Base-by-base conservation (phyloP, 805 yeast species). In the Zygoascus ofunaensis region DNA sequence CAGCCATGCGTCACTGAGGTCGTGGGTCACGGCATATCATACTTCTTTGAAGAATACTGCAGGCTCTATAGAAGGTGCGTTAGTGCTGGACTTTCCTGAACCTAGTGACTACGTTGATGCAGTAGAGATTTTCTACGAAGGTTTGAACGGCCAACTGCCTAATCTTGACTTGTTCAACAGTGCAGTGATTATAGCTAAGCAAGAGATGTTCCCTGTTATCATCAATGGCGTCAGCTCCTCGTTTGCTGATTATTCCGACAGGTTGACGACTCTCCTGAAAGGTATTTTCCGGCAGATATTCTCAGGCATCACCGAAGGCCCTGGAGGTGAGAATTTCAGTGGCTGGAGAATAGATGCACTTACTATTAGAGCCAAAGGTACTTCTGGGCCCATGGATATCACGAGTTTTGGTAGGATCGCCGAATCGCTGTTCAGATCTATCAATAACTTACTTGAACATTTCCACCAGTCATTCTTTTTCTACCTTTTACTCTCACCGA, bases 401-500 rank as follows among this genome's bases (percentile, higher is more conserved):
- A 90, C 97, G 1, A 87, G 92, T 21, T 81, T 83, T 60, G 98
- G 97, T 3, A 76, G 97, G 59, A 73, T 90, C 2, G 75, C 87
- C 17, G 99, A 92, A 63, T 86, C 94, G 2, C 69, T 82, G 5
- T 80, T 89, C 58, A 74, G 98, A 49, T 80, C 95, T 0, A 83
- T 92, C 32, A 92, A 92, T 66, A 92, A 92, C 60, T 70, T 92
- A 53, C 69, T 90, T 33, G 99, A 92, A 61, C 94, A 90, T 60
- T 90, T 90, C 64, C 99, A 92, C 63, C 99, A 92, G 64, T 86
- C 96, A 1, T 92, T 87, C 57, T 92, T 92, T 70, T 92, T 89
- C 59, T 92, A 90, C 65, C 71, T 90, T 52, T 61, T 92, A 64
- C 63, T 92, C 41, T 76, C 86, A 0, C 94, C 97, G 20, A 67